A percentile compares a stretch with the other conserved stretches of the same genome.
Evolutionary conservation across 164 flowering plant genomes (phyloP).

Genomic region (Kalanchoe fedtschenkoi): DNA sequence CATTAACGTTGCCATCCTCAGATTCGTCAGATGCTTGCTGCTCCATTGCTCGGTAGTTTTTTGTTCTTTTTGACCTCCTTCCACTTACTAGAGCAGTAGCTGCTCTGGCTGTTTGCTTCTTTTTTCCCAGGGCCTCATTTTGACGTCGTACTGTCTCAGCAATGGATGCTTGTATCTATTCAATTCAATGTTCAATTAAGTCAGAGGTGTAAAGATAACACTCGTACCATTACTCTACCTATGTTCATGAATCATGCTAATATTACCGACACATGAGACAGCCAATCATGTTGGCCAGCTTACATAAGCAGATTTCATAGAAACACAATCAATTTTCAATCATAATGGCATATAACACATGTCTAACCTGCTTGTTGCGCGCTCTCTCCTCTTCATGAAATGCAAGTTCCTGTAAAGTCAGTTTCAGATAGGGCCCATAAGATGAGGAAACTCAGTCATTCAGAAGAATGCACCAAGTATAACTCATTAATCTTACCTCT

Average conservation of each 20-base stretch:
- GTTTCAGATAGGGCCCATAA: conserved; percentile 10
- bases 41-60: conserved; percentile 32
- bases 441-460: conserved; percentile 3
- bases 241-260: background rate
- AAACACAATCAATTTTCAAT: background rate
- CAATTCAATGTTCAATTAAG: background rate
- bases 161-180: conserved; percentile 86
- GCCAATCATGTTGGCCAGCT: background rate
- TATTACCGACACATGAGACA: background rate
- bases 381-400: conserved; percentile 69
- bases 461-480: background rate
- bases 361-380: conserved; percentile 71
- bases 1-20: conserved; percentile 49
- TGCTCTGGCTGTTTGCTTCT: conserved; percentile 38
- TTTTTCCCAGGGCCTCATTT: conserved; percentile 68
- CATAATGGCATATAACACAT: background rate
- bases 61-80: conserved; percentile 46
- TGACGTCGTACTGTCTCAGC: conserved; percentile 71
- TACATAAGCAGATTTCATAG: background rate
- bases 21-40: conserved; percentile 55
- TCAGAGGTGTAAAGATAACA: background rate
- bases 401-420: conserved; percentile 56
- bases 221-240: background rate
- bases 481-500: conserved; percentile 37
- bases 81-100: conserved; percentile 17